Conservation (phyloP, 441 rosid genomes). For the Adansonia gregorii region DNA sequence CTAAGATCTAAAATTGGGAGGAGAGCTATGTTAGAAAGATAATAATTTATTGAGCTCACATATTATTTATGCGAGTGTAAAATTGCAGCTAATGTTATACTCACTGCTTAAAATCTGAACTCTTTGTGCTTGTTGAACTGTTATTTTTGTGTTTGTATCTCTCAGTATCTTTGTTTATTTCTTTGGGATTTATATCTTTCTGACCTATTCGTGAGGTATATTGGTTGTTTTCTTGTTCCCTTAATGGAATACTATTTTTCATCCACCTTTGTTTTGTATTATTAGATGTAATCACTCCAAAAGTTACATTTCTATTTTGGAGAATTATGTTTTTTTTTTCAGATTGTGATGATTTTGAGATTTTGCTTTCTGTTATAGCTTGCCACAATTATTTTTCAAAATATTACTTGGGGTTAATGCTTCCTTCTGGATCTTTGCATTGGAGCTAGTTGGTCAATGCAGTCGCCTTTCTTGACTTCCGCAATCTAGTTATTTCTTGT, state of each 20-base stretch:
- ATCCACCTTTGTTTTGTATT: neutral
- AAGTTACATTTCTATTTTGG: neutral
- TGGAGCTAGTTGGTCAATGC: neutral
- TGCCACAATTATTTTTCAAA: neutral
- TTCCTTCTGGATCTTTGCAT: neutral
- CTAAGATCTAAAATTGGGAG: neutral
- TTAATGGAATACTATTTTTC: neutral
- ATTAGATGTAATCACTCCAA: neutral
- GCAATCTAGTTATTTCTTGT: neutral
- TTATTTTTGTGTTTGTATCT: neutral
- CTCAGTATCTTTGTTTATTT: conserved; percentile 4
- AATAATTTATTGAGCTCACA: neutral
- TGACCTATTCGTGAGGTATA: neutral
- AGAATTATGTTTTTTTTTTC: neutral
- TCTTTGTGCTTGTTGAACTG: conserved; percentile 5
- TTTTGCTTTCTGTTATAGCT: neutral
- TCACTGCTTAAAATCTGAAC: neutral
- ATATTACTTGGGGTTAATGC: neutral
- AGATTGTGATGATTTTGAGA: neutral
- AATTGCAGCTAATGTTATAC: neutral
- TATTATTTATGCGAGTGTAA: conserved; percentile 5
- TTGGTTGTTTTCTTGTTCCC: conserved; percentile 16
- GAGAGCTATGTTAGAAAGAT: neutral
- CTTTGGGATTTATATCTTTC: neutral
- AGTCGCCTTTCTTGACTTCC: neutral